Base-by-base conservation (phyloP, 1,284 basidiomycete genomes). In the Ceratobasidium papillatum region DNA sequence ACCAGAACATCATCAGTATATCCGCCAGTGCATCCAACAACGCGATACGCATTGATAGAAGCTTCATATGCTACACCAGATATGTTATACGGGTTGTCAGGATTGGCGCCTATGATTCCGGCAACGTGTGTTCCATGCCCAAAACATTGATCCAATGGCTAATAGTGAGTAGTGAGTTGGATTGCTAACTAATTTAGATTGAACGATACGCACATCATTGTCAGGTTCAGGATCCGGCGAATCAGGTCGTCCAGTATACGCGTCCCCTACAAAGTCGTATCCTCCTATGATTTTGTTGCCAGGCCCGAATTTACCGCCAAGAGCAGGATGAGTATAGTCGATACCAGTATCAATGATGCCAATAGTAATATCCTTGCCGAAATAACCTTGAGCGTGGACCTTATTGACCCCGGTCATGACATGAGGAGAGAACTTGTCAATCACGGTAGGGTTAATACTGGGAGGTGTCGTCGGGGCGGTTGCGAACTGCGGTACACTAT, bases 251-350 rank as follows among this genome's bases (percentile, higher is more conserved):
- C 63, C 63, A 3, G 45, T 66, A 17, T 36, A 43, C 34, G 65
- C 25, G 27, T 80, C 78, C 14, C 76, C 77, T 43, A 87, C 86
- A 36, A 88, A 84, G 77, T 87, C 89, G 68, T 79, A 79, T 0
- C 82, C 82, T 47, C 78, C 78, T 1, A 75, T 76, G 72, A 82
- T 78, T 76, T 84, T 84, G 80, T 82, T 84, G 14, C 82, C 82
- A 0, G 78, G 34, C 5, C 84, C 84, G 71, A 84, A 84, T 77
- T 83, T 83, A n/a, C 84, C 84, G 43, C 82, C 86, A 56, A 87
- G 82, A 4, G 82, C 81, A 9, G 83, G 82, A 58, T 83, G 82
- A 8, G 81, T 82, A 79, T 85, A 86, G 77, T 86, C 84, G 63
- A 86, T 81, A 22, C 84, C 83, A 14, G 83, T 80, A 76, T 85